Evolutionary conservation across 352 stramenopile species (phyloP).

Genomic region (Phytophthora europaea): DNA sequence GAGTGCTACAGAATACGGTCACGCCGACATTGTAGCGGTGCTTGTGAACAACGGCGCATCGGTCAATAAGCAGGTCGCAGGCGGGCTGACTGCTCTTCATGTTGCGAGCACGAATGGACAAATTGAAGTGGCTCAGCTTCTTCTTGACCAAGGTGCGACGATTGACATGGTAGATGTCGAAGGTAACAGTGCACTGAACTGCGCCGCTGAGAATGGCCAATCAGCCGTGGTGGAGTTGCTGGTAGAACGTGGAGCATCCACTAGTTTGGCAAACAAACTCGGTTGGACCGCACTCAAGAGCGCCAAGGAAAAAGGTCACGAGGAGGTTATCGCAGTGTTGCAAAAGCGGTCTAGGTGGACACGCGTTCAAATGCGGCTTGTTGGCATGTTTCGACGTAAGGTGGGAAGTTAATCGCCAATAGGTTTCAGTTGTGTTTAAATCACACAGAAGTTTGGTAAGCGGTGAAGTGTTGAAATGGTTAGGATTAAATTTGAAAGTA

Average conservation of each 20-base stretch:
- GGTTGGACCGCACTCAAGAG: slow-evolving; percentile 7
- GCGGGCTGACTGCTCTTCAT: background rate
- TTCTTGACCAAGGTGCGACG: slow-evolving; percentile 17
- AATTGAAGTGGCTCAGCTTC: background rate
- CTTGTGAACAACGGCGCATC: background rate
- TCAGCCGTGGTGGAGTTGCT: slow-evolving; percentile 6
- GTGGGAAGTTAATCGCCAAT: too few relatives aligned
- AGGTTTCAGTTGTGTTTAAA: too few relatives aligned
- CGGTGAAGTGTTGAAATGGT: too few relatives aligned
- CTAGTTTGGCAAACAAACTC: slow-evolving; percentile 1
- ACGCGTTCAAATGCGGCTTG: background rate
- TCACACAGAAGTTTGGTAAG: too few relatives aligned
- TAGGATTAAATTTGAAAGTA: too few relatives aligned
- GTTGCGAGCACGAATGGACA: slow-evolving; percentile 1
- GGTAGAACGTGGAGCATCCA: background rate
- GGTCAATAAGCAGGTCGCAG: background rate
- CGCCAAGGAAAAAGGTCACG: slow-evolving; percentile 2
- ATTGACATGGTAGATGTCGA: slow-evolving; percentile 7
- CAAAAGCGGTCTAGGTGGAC: background rate
- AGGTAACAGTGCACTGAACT: slow-evolving; percentile 10
- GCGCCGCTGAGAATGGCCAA: slow-evolving; percentile 7
- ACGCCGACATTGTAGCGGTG: background rate
- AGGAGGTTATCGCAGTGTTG: slow-evolving; percentile 4
- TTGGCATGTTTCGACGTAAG: background rate
- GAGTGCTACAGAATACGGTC: background rate